Percentiles rank a stretch among this genome's conserved stretches.
Evolutionary conservation across 1,284 basidiomycete genomes (phyloP).

Genomic region (Pyrrhoderma lamaoense): DNA sequence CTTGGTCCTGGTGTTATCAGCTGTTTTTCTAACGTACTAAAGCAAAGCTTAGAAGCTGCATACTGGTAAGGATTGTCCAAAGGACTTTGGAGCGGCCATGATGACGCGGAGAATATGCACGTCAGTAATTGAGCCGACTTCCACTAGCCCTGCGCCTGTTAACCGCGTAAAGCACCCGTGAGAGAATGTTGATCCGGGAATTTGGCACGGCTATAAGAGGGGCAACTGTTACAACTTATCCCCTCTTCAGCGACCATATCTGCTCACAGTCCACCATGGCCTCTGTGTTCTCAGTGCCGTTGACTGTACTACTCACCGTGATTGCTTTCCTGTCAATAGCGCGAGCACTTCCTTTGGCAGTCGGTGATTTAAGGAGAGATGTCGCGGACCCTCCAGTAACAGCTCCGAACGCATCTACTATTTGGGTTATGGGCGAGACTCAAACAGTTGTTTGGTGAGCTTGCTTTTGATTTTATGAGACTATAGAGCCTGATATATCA

Average conservation of each 20-base stretch:
- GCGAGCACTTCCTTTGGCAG: constrained; percentile 3
- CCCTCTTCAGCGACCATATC: constrained; percentile 2
- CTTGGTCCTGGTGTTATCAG: constrained; percentile 29
- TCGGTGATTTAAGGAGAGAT: constrained; percentile 7
- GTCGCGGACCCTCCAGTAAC: constrained; percentile 16
- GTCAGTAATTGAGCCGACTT: no score
- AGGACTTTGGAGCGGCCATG: constrained; percentile 12
- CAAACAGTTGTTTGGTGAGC: constrained; percentile 17
- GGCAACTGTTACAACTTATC: not conserved
- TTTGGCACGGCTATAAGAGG: not conserved
- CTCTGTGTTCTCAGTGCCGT: constrained; percentile 3
- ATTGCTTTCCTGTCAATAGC: not conserved
- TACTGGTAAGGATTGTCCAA: constrained; percentile 11
- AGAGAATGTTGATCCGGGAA: constrained; percentile 5
- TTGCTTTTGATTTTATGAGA: not conserved
- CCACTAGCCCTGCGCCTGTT: no score
- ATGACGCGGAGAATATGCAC: not conserved
- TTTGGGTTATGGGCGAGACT: constrained; percentile 13
- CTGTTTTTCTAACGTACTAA: not conserved
- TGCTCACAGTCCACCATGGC: constrained; percentile 3
- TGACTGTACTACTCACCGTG: constrained; percentile 6
- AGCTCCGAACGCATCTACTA: constrained; percentile 15
- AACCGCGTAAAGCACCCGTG: constrained; percentile 8
- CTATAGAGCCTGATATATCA: not conserved
- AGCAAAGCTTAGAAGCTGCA: not conserved